phyloP scores from a whole-genome alignment of 2,329 filamentous ascomycete genomes.

The Colletotrichum neosansevieriae region DNA sequence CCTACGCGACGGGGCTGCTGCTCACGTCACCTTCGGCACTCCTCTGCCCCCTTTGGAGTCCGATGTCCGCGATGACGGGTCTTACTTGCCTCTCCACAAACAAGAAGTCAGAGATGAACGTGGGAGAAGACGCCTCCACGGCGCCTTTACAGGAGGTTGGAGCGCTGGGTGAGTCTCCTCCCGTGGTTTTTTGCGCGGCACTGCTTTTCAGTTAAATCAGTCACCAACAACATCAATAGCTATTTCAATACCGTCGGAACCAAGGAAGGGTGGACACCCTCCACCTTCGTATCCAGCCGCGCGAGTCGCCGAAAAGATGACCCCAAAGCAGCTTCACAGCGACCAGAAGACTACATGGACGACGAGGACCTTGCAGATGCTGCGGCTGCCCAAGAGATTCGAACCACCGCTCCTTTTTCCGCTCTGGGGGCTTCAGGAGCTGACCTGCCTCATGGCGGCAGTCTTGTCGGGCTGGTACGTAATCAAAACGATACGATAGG shows the following conservation, averaged over 20 bases:
- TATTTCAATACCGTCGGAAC: constrained; percentile 99
- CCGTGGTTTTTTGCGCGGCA: too few species aligned
- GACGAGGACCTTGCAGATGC: constrained; percentile 93
- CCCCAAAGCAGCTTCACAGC: constrained; percentile 64
- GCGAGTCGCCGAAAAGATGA: constrained; percentile 79
- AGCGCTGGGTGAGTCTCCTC: constrained; percentile 82
- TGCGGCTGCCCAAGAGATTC: constrained; percentile 79
- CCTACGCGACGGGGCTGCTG: constrained; percentile 73
- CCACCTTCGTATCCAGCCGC: constrained; percentile 91
- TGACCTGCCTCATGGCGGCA: constrained; percentile 21
- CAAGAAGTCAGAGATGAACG: constrained; percentile 96
- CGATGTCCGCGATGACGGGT: constrained; percentile 86
- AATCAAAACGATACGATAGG: constrained; percentile 87
- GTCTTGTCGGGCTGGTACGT: constrained; percentile 79
- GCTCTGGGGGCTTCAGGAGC: constrained; percentile 77
- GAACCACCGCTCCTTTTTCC: constrained; percentile 80
- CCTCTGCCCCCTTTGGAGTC: constrained; percentile 83
- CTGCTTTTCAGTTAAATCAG: background rate
- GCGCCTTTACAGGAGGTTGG: constrained; percentile 96
- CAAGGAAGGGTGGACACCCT: constrained; percentile 97
- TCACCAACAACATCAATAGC: constrained; percentile 60
- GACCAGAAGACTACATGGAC: constrained; percentile 96
- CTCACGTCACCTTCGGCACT: constrained; percentile 85
- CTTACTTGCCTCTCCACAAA: constrained; percentile 96
- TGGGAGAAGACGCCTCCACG: constrained; percentile 90